Evolutionary conservation across 1,139 yeast genomes (phyloP), one percentile per base, ranked within the genome.

Genomic region (Zhuliangozyma parablackwelliae): DNA sequence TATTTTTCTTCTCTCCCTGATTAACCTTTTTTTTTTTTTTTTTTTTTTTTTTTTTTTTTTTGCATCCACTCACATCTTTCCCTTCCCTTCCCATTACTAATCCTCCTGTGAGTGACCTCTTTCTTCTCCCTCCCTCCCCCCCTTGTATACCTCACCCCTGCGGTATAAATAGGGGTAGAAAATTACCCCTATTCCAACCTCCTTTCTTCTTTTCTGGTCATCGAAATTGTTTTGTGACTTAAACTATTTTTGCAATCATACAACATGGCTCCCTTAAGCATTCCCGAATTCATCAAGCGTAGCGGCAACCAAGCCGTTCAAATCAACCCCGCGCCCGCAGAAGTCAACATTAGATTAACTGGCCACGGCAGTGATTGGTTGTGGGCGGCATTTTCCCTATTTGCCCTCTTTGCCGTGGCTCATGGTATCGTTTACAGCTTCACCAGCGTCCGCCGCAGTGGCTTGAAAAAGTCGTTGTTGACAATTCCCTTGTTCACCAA

Each of bases 321-420:
- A 5, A 53, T 75, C 40, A 80, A 80, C 49, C 71, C 78, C 13
- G 58, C 65, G 3, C 54, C 69, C 10, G 35, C 53, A 7, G 58
- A 54, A 3, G 57, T 69, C 38, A 78, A 74, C 43, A 72, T 78
- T 51, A 77, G 74, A 42, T 47, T 80, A 33, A 78, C 84, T 13
- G 45, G 53, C 10, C 78, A 75, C 46, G 88, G 88, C 49, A 77
- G 85, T 7, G 76, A 77, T 54, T 81, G 86, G 86, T 66, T 77
- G 46, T 81, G 87, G 87, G 75, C 88, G 1, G 83, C 67, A 13
- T 79, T 82, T 49, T 56, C 77, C 2, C 44, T 66, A 10, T 76
- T 80, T 51, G 68, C 69, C 10, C 39, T 71, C 3, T 54, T 71
- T 8, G 56, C 79, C 10, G 37, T 79, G 21, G 50, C 56, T 31